Base-by-base conservation (phyloP, 2,329 filamentous ascomycete genomes). In the Monosporascus sp. region DNA sequence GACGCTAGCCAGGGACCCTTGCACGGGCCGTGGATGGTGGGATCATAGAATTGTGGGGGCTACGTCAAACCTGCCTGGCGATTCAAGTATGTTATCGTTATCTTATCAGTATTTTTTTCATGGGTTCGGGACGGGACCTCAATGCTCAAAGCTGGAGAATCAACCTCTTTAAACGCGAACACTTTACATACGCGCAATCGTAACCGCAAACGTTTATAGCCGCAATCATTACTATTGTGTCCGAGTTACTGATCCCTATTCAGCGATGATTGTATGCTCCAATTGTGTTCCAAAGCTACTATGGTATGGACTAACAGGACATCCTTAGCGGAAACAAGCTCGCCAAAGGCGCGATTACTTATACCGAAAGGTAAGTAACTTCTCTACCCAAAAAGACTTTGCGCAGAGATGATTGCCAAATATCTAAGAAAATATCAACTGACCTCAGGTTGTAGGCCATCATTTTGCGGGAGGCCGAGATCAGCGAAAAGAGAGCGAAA, bases 401-500 rank as follows among this genome's bases (percentile, higher is more conserved):
- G 22, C 3, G n/a, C 41, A 20, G 14, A 16, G 22, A 24, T 26
- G n/a, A 1, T 17, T 14, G 24, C 14, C 24, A 7, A 3, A 27
- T 27, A 17, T 16, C 5, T n/a, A 3, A 4, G 17, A 14, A 14
- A 4, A 24, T 8, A 16, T 20, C 6, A 43, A 43, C 9, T 43
- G 22, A 43, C 19, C 3, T 20, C 5, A 5, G 40, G 19, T 6
- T 27, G n/a, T 20, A 51, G 66, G 93, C 94, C 38, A 80, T 97
- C 54, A 86, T 91, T 22, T 82, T 97, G 44, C 86, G 88, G 62
- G 91, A 97, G 75, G 93, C 93, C 57, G 93, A 96, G 66, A 95
- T 95, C 60, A 89, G 88, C 53, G 90, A 96, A 70, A 96, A 96
- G 71, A 81, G 93, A 64, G 88, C 92, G 40, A 90, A 95, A 69